Base-by-base conservation (phyloP, 2,329 filamentous ascomycete species). In the Epichloe festucae region DNA sequence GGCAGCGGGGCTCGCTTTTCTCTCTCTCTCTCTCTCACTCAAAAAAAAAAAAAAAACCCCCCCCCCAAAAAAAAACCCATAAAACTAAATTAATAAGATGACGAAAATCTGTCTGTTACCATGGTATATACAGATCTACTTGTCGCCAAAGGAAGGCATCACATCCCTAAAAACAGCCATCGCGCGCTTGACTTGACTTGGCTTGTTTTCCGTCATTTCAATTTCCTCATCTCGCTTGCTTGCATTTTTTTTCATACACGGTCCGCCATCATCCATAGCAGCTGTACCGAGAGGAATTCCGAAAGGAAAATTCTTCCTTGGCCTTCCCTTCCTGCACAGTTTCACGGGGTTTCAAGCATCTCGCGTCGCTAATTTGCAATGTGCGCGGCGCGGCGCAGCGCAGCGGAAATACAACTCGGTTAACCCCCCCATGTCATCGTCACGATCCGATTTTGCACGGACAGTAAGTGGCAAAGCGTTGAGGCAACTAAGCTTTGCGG, bases 401-500 rank as follows among this genome's bases (percentile, higher is more conserved):
- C 17, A 17, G 17, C 17, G 17, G 17, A 19, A 4, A 19, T 12
- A 15, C n/a, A 27, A 12, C 19, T 27, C 14, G 0, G 12, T 23
- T 43, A 3, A 17, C 17, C 17, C 17, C 21, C 11, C 10, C 2
- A 1, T 23, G 11, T 19, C 17, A 8, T 43, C 21, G 19, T 21
- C 41, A 43, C 41, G 11, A 27, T 43, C 19, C 41, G 5, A 23
- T 35, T 8, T 35, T 8, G 15, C 43, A 31, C 15, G 5, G 11
- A 31, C 43, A 35, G 27, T 3, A 8, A 8, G 8, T 31, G 27
- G 27, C 27, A 31, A 3, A 31, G 27, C 10, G 27, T 31, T 23
- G 8, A 31, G 11, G 8, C 31, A 31, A 2, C 4, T 31, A 31
- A 38, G 51, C 36, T 41, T 49, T 50, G 61, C 67, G 70, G 49